Evolutionary conservation across 1,284 basidiomycete genomes (phyloP), one percentile per base, ranked within the genome.

Genomic region (Gymnopus androsaceus): DNA sequence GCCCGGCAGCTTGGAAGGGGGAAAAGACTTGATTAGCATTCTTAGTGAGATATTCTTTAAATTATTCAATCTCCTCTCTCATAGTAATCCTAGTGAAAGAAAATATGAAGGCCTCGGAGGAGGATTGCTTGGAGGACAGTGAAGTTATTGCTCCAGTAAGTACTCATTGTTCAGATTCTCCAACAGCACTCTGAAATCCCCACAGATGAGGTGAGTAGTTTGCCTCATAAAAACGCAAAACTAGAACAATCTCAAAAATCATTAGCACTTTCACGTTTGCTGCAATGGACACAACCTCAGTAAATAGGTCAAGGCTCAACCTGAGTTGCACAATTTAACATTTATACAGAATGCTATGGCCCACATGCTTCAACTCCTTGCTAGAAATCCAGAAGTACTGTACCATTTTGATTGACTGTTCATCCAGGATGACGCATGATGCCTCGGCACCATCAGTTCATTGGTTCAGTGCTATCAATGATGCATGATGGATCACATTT

Each of bases 21-120:
- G 15, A 19, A 78, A 75, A 47, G 78, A 81, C 62, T 71, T 81
- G 37, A 70, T 81, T 47, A 80, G 75, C 53, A 71, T 76, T 51
- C 61, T 81, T 9, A 67, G 77, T 77, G 59, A 33, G 37, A 11
- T 47, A 3, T 19, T 72, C 66, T 51, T 25, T 0, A 21, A 6
- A 8, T 12, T n/a, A 30, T 7, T 17, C 33, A 12, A 4, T 46
- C 2, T 11, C 4, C 30, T 30, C 28, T 31, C 7, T 9, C 28
- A 15, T 9, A n/a, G 11, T n/a, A 14, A n/a, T 5, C 37, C 46
- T 33, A 74, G 72, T 73, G 65, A 68, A 60, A 56, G 70, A 65
- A 15, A 75, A 75, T 45, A 67, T 66, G 59, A 61, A 64, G 21
- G 70, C 70, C 1, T 50, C 62, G 0, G 65, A 66, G 14, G 67